Evolutionary conservation across 768 basidiomycete genomes (phyloP).

Genomic region (Mycena vulgaris): DNA sequence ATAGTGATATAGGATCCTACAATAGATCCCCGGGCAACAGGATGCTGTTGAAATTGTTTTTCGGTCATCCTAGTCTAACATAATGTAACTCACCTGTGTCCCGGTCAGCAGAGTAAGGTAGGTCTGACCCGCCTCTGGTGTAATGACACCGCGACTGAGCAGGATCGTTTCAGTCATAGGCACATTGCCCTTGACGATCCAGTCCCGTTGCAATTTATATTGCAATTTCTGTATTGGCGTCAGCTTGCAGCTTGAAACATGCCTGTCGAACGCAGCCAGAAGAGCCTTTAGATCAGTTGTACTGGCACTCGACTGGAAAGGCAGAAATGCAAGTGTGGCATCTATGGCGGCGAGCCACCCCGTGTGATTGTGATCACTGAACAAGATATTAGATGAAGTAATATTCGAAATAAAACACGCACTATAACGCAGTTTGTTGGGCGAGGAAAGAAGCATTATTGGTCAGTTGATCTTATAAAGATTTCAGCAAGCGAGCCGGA

Average conservation of each 20-base stretch:
- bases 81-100: neutral
- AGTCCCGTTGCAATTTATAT: slow-evolving; percentile 6
- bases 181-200: slow-evolving; percentile 9
- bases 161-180: slow-evolving; percentile 14
- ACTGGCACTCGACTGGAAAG: neutral
- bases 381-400: neutral
- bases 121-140: neutral
- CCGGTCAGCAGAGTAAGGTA: slow-evolving; percentile 4
- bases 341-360: slow-evolving; percentile 14
- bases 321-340: neutral
- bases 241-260: neutral
- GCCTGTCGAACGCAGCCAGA: slow-evolving; percentile 6
- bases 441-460: no score
- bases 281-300: neutral
- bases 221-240: slow-evolving; percentile 8
- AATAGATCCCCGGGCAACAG: slow-evolving; percentile 15
- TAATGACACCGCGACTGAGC: slow-evolving; percentile 5
- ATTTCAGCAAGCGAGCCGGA: no score
- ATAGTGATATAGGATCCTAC: neutral
- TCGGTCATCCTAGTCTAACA: neutral
- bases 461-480: no score
- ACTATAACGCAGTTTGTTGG: no score
- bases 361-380: neutral
- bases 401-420: no score
- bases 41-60: neutral